These are phyloP conservation scores for Teratosphaeria zuluensis DNA, from an alignment of 2,329 filamentous ascomycete genomes.

Conservation along the genomic window DNA sequence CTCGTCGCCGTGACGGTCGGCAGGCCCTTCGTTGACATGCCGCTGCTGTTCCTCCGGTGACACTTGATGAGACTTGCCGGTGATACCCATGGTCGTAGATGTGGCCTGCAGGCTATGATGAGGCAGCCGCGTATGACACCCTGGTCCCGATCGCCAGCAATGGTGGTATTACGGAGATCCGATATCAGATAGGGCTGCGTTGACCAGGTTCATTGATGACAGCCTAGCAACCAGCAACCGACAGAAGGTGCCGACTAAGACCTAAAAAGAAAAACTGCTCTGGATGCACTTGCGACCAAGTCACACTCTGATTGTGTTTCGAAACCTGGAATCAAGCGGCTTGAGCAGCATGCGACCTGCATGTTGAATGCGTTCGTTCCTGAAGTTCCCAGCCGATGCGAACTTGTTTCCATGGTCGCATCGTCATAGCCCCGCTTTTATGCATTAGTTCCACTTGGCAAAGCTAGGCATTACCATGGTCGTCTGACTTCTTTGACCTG, in stretches of 20 bases:
- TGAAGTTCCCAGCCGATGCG: neutral
- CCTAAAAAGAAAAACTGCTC: neutral
- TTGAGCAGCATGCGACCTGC: neutral
- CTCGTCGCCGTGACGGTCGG: neutral
- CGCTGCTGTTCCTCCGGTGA: neutral
- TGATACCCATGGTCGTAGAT: neutral
- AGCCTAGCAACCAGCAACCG: neutral
- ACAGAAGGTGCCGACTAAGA: neutral
- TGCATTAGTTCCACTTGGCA: neutral
- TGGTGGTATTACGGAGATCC: too few species aligned
- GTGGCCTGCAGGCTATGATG: neutral
- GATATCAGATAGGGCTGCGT: neutral
- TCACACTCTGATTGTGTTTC: neutral
- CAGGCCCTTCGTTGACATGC: neutral
- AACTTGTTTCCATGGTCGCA: neutral
- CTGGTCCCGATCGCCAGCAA: too few species aligned
- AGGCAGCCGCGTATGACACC: neutral
- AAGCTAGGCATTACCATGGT: neutral
- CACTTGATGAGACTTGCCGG: neutral
- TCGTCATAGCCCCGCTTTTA: neutral
- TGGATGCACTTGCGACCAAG: neutral
- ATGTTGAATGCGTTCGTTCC: neutral
- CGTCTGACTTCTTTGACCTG: too few species aligned
- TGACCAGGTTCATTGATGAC: neutral
- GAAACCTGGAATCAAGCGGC: neutral